Conservation (phyloP, 192 early-diverging fungal genomes). For the Gigaspora rosea region DNA sequence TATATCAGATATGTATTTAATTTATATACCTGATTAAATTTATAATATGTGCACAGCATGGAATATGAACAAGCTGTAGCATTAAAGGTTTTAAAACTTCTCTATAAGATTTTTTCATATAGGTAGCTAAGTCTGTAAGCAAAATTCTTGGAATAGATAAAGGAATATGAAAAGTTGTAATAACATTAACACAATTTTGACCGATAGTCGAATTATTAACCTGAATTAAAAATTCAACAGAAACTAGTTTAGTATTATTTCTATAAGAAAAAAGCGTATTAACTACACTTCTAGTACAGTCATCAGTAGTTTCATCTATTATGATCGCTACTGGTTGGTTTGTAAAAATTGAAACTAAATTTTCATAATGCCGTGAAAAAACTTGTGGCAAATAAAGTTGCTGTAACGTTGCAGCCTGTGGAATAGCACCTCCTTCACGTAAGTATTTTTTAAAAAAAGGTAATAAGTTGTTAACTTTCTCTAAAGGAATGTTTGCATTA, state of each 20-base stretch:
- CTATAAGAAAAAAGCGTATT: conserved; percentile 8
- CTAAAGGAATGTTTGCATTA: no score
- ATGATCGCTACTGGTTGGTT: no score
- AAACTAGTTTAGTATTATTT: background rate
- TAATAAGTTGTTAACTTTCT: background rate
- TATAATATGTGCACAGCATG: no score
- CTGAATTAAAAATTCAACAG: background rate
- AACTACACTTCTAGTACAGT: conserved; percentile 2
- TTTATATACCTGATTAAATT: no score
- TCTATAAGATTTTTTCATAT: no score
- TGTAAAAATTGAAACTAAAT: no score
- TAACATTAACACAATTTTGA: background rate
- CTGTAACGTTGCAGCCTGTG: background rate
- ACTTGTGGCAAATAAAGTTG: conserved; percentile 8
- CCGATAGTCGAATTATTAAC: no score
- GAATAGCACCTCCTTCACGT: background rate
- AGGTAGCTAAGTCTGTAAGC: background rate
- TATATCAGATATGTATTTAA: no score
- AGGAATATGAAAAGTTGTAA: conserved; percentile 2
- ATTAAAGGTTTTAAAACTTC: no score
- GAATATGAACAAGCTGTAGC: no score
- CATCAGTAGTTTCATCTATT: no score
- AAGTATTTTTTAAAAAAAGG: conserved; percentile 13
- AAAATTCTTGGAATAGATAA: background rate
- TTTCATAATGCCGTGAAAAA: background rate